Evolutionary conservation across 495 filamentous ascomycete genomes (phyloP).

Genomic region (Parachaetomium inaequale): DNA sequence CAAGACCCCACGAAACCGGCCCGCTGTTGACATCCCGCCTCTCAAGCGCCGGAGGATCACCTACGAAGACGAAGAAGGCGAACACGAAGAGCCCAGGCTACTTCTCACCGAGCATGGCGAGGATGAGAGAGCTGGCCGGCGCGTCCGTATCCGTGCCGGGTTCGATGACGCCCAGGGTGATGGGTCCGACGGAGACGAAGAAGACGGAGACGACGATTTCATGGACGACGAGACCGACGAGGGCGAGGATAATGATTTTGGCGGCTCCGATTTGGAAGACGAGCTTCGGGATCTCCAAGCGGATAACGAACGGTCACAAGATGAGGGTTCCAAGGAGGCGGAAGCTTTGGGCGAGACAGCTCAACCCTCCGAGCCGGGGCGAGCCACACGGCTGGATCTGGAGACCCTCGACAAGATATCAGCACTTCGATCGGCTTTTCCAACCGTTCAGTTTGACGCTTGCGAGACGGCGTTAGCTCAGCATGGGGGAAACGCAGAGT

Average conservation of each 20-base stretch:
- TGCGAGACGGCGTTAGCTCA: conserved; percentile 30
- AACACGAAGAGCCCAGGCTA: conserved; percentile 30
- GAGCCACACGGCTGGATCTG: conserved; percentile 10
- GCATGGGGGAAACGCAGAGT: conserved; percentile 15
- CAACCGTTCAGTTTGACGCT: conserved; percentile 24
- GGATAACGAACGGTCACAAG: conserved; percentile 15
- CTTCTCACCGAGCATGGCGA: conserved; percentile 42
- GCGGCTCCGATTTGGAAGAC: conserved; percentile 24
- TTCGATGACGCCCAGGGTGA: conserved; percentile 23
- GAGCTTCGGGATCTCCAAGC: conserved; percentile 22
- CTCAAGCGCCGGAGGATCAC: conserved; percentile 63
- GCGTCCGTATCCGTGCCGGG: conserved; percentile 17
- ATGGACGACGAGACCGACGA: conserved; percentile 24
- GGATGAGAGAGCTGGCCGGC: conserved; percentile 28
- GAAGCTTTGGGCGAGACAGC: not conserved
- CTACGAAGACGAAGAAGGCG: conserved; percentile 36
- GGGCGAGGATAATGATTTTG: conserved; percentile 18
- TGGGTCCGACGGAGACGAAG: conserved; percentile 21
- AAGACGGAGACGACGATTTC: conserved; percentile 22
- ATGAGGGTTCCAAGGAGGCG: not conserved
- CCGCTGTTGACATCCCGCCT: conserved; percentile 69
- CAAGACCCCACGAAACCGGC: conserved; percentile 56
- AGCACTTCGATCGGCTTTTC: conserved; percentile 37
- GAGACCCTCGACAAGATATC: conserved; percentile 31
- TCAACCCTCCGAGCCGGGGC: not conserved